Evolutionary conservation across 1,284 basidiomycete genomes (phyloP), one percentile per base, ranked within the genome.

Genomic region (Ceratobasidium sp.): DNA sequence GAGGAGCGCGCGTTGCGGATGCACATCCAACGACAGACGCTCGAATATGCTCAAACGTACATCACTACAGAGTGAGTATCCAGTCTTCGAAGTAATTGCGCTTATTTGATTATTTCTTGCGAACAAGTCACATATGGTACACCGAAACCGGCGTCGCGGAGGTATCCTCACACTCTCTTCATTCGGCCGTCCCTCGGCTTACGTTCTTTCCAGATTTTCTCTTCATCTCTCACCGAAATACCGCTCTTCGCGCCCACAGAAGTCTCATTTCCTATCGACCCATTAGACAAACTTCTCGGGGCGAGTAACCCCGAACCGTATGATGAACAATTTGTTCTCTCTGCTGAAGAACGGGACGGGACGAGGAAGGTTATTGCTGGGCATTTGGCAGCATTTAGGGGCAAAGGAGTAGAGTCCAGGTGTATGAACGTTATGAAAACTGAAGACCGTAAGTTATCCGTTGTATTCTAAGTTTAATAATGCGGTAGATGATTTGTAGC

Each of bases 21-120:
- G 56, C 70, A 72, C 26, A 72, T 72, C 40, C 70, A 72, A n/a
- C 55, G 56, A 4, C 70, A 72, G 56, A 72, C 70, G 18, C 46
- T 72, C 40, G 70, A 56, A n/a, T 72, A 72, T 46, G 70, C 70
- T 15, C 55, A 61, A 20, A 39, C n/a, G n/a, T 46, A 72, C 56
- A 72, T 72, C 33, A 72, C 70, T 7, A 72, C 70, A 26, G 70
- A 72, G 70, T 72, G 46, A 60, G 70, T 61, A 6, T 3, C 13
- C n/a, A 2, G 9, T 3, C 7, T 23, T 1, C n/a, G 13, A 15
- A 0, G 0, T 44, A 6, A 26, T 12, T 33, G 20, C 3, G 46
- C 5, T n/a, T 18, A 9, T 3, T 20, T 18, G 9, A 33, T 58
- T 44, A 39, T 26, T 23, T 10, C 15, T 49, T 20, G 20, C 56